Percentiles rank a stretch among this genome's conserved stretches.
These are phyloP conservation scores for Aethionema arabicum DNA, from an alignment of 345 rosid genomes.

Conservation along the genomic window DNA sequence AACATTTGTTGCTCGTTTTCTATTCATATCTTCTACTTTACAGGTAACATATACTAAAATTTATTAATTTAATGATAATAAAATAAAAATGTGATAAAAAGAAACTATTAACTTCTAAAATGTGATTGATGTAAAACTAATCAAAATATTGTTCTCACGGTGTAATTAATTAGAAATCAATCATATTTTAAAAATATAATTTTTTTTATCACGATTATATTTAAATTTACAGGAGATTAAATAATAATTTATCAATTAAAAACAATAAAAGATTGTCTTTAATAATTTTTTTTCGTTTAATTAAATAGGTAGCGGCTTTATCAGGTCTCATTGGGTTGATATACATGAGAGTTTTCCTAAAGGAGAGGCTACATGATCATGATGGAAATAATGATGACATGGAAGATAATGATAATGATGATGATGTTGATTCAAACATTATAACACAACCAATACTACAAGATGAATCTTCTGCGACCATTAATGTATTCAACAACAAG, in stretches of 20 bases:
- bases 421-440: neutral
- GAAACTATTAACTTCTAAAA: too few species aligned
- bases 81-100: too few species aligned
- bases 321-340: constrained; percentile 50
- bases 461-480: constrained; percentile 12
- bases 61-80: neutral
- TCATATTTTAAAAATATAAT: too few species aligned
- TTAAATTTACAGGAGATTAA: too few species aligned
- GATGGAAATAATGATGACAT: neutral
- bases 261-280: too few species aligned
- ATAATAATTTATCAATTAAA: too few species aligned
- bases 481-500: constrained; percentile 35
- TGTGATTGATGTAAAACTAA: too few species aligned
- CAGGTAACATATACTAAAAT: constrained; percentile 44
- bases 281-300: neutral
- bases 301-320: constrained; percentile 51
- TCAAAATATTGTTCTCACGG: too few species aligned
- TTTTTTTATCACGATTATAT: too few species aligned
- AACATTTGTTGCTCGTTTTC: constrained; percentile 68
- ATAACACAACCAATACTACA: constrained; percentile 44
- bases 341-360: constrained; percentile 78
- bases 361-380: constrained; percentile 44
- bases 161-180: too few species aligned
- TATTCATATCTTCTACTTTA: constrained; percentile 50
- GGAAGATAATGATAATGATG: neutral